A percentile compares a stretch with the other conserved stretches of the same genome.
Conservation (phyloP, 495 filamentous ascomycete genomes). For the Hypoxylon cercidicola region DNA sequence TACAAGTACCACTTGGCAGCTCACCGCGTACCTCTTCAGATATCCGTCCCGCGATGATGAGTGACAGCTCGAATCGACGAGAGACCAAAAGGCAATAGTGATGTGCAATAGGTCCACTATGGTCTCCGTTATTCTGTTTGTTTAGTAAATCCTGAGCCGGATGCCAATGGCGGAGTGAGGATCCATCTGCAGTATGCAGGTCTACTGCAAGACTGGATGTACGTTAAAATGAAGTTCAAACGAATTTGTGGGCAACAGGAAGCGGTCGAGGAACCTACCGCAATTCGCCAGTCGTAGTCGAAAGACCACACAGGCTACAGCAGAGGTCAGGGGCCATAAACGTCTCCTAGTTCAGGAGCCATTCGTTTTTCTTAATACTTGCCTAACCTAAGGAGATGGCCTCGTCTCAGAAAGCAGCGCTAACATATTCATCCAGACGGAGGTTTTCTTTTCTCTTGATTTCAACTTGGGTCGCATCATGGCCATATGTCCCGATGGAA, state of each 20-base stretch:
- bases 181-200: constrained; percentile 42
- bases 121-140: constrained; percentile 27
- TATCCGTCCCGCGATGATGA: constrained; percentile 3
- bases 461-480: constrained; percentile 12
- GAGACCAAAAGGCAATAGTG: constrained; percentile 28
- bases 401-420: constrained; percentile 41
- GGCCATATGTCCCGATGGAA: constrained; percentile 13
- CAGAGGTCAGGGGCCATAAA: constrained; percentile 17
- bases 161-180: constrained; percentile 28
- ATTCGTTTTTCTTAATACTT: constrained; percentile 26
- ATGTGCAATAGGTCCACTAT: constrained; percentile 34
- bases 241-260: constrained; percentile 25
- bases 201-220: constrained; percentile 35
- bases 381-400: constrained; percentile 21
- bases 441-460: constrained; percentile 22
- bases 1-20: constrained; percentile 25
- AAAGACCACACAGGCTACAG: constrained; percentile 27
- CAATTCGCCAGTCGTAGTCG: constrained; percentile 11
- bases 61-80: constrained; percentile 22
- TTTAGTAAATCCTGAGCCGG: constrained; percentile 24
- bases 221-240: constrained; percentile 44
- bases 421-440: constrained; percentile 27
- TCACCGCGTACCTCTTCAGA: constrained; percentile 27
- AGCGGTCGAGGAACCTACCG: constrained; percentile 34
- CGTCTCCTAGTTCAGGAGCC: constrained; percentile 18